Evolutionary conservation across 2,329 filamentous ascomycete species (phyloP).

Genomic region (Cryphonectria radicalis): DNA sequence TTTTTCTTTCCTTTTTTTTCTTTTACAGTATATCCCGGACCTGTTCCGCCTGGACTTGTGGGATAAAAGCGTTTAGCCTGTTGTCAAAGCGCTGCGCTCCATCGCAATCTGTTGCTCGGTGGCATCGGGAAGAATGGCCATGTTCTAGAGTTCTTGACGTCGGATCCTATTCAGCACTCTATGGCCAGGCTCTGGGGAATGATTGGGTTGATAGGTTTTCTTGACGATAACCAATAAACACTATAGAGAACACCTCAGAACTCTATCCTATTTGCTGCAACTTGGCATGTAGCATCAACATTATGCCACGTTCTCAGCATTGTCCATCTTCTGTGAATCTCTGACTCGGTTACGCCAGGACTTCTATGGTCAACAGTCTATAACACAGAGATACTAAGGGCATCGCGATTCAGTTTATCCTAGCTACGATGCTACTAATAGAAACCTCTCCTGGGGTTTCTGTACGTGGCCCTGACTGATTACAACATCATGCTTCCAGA

Average conservation of each 20-base stretch:
- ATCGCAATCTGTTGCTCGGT: conserved; percentile 3
- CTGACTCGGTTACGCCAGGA: background rate
- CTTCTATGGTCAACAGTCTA: background rate
- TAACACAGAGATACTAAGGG: background rate
- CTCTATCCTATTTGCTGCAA: background rate
- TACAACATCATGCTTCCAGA: background rate
- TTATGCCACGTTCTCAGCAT: background rate
- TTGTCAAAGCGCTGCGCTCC: conserved; percentile 1
- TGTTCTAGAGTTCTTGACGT: background rate
- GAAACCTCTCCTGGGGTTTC: background rate
- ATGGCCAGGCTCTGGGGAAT: background rate
- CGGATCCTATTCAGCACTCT: background rate
- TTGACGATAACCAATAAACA: background rate
- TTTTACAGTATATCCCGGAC: background rate
- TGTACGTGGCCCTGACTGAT: background rate
- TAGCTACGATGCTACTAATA: background rate
- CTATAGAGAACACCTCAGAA: no score
- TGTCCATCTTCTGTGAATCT: background rate
- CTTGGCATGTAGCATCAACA: background rate
- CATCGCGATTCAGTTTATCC: background rate
- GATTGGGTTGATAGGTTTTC: background rate
- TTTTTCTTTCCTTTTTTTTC: background rate
- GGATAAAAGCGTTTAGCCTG: background rate
- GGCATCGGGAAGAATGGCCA: background rate
- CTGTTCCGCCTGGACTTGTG: background rate